Base-by-base conservation (phyloP, 805 yeast genomes). In the Wickerhamiella nectarea region DNA sequence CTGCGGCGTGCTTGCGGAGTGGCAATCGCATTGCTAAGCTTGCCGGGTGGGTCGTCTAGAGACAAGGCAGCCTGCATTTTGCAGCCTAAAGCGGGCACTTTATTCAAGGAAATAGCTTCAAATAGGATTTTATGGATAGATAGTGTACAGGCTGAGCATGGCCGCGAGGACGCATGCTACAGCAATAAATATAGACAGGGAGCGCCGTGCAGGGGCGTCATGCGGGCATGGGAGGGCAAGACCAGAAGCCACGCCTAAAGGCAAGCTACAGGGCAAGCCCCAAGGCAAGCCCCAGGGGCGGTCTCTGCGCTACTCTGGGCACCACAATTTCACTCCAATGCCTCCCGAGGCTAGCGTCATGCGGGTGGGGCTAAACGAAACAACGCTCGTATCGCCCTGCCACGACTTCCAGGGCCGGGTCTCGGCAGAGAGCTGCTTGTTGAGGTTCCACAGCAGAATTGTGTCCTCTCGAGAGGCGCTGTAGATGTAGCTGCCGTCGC, bases 281-380 rank as follows among this genome's bases (percentile, higher is more conserved):
- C n/a, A n/a, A n/a, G n/a, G n/a, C n/a, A n/a, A n/a, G n/a, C n/a
- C n/a, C n/a, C n/a, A n/a, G n/a, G n/a, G n/a, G n/a, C n/a, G n/a
- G n/a, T n/a, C n/a, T n/a, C n/a, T n/a, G n/a, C n/a, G n/a, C 39
- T 24, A 29, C 11, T 36, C 6, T 36, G 56, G 55, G 2, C 52
- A 43, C 74, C 75, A 73, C 34, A 73, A 52, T 2, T 67, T 55
- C 17, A 74, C 54, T 31, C 66, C 73, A 6, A 63, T 70, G 54
- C 76, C 81, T 6, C 82, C 84, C 1, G 85, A 69, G 2, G 84
- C 80, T 50, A 81, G 57, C 46, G 71, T 66, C 56, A 75, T 66
- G 28, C 72, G 58, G 48, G 71, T 70, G 1, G 89, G 89, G 51
- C 78, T 76, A 58, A 78, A 78, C 6, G 46, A 45, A 9, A 54